Evolutionary conservation across 257 asterid species (phyloP), one percentile per base, ranked within the genome.

Genomic region (Perilla frutescens): DNA sequence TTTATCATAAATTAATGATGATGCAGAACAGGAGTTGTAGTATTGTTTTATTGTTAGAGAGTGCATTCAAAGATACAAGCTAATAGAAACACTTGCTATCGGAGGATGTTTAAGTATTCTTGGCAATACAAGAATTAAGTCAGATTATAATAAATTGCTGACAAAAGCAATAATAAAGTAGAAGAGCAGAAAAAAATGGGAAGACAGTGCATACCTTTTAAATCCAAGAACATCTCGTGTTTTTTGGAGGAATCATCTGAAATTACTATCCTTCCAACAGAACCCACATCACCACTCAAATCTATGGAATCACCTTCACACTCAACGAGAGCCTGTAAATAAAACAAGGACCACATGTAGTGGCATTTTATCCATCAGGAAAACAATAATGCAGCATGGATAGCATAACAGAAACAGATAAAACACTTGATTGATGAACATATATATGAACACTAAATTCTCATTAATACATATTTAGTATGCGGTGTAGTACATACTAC

Each of bases 251-350:
- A 84, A 54, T 74, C 87, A 47, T 93, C 88, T 40, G 96, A 83
- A 79, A 93, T 80, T 50, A 91, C 77, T 48, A 91, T 73, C 77
- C 97, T 82, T 66, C 98, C 97, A 64, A 93, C 96, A 75, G 96
- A 84, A 76, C 98, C 97, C 77, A 88, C 76, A 58, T 93, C 98
- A 74, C 98, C 98, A 77, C 97, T 93, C 83, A 93, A 86, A 89
- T 93, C 98, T 78, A 91, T 80, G 77, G 96, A 82, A 71, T 93
- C 97, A 34, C 97, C 96, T 54, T 93, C 98, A 82, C 96, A 91
- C 86, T 93, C 97, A 69, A 93, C 88, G 67, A 93, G 98, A 78
- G 93, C 96, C 97, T 91, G 80, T 73, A 58, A 73, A 73, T 54
- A 40, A 74, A 55, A 49, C 45, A 63, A 64, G 60, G 49, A 55